Evolutionary conservation across 306 rosid genomes (phyloP).

Genomic region (Vigna radiata): DNA sequence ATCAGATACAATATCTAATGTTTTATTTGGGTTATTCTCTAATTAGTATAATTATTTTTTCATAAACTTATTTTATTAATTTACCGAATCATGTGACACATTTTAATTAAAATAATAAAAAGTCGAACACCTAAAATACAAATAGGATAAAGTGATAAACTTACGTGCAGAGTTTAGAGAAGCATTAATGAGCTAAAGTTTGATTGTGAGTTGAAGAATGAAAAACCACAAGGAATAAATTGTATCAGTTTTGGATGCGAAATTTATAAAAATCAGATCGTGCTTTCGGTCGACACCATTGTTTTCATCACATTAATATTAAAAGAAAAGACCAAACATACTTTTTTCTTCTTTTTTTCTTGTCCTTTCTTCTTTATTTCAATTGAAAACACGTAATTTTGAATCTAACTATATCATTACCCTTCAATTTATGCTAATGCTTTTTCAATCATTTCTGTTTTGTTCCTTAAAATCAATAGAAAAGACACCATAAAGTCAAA

Average conservation of each 20-base stretch:
- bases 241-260: background rate
- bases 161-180: background rate
- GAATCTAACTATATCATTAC: background rate
- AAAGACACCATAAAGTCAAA: conserved; percentile 1
- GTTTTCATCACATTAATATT: conserved; percentile 21
- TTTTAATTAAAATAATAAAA: no score
- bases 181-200: background rate
- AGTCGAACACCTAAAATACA: no score
- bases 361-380: conserved; percentile 28
- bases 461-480: conserved; percentile 23
- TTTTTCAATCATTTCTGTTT: conserved; percentile 29
- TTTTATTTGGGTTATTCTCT: no score
- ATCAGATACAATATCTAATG: no score
- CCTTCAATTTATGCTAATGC: background rate
- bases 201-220: background rate
- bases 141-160: background rate
- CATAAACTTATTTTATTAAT: no score
- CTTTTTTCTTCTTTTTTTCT: background rate
- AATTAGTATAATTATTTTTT: no score
- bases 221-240: background rate
- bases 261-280: background rate
- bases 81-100: no score
- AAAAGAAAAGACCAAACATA: conserved; percentile 21
- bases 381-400: conserved; percentile 40
- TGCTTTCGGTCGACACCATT: conserved; percentile 13